Conservation (phyloP, 2,329 filamentous ascomycete genomes). For the Penicillium sp. region DNA sequence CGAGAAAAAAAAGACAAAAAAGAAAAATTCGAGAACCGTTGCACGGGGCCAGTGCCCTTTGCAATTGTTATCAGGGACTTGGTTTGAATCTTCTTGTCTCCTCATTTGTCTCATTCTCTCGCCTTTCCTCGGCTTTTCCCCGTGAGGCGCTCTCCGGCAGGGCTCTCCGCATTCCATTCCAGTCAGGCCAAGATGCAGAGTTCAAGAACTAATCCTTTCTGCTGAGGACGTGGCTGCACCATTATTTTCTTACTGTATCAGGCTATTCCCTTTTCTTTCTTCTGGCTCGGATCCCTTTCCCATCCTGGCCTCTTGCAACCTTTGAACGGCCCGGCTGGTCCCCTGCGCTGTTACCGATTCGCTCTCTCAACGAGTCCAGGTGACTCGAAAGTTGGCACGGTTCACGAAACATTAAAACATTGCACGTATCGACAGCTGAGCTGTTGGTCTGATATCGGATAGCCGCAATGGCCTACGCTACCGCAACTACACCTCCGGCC, state of each 20-base stretch:
- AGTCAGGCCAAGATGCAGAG: constrained; percentile 47
- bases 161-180: constrained; percentile 43
- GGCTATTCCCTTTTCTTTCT: constrained; percentile 33
- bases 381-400: constrained; percentile 40
- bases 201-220: constrained; percentile 42
- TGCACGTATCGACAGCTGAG: constrained; percentile 34
- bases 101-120: constrained; percentile 9
- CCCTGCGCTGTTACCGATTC: constrained; percentile 33
- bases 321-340: constrained; percentile 32
- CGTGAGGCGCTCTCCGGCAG: constrained; percentile 44
- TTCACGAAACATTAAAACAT: constrained; percentile 29
- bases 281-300: constrained; percentile 35
- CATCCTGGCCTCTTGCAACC: constrained; percentile 28
- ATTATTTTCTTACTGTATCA: constrained; percentile 30
- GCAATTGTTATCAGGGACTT: constrained; percentile 26
- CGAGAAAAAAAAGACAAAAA: background rate
- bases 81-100: constrained; percentile 6
- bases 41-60: constrained; percentile 26
- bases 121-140: constrained; percentile 21
- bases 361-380: constrained; percentile 40
- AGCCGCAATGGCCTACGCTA: constrained; percentile 42
- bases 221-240: constrained; percentile 43
- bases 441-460: constrained; percentile 31
- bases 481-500: constrained; percentile 37
- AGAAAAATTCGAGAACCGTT: constrained; percentile 11